These are phyloP conservation scores for Naganishia vaughanmartiniae DNA, from an alignment of 768 basidiomycete genomes.

Conservation along the genomic window DNA sequence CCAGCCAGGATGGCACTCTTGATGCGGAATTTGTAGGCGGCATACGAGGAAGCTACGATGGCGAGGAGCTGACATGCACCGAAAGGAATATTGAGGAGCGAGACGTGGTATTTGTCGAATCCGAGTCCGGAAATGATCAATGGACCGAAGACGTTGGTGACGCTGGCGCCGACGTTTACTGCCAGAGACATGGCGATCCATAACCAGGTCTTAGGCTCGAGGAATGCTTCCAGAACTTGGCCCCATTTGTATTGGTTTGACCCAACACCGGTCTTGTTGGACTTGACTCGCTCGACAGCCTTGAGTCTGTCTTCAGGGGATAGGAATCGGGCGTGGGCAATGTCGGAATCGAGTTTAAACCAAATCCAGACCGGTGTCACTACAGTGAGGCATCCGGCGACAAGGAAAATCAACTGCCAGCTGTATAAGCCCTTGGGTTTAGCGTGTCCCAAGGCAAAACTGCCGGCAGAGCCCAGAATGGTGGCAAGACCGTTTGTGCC, in stretches of 20 bases:
- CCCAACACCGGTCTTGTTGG: constrained; percentile 50
- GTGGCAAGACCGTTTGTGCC: constrained; percentile 47
- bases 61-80: constrained; percentile 44
- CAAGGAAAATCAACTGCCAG: constrained; percentile 48
- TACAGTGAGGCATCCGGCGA: constrained; percentile 44
- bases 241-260: constrained; percentile 46
- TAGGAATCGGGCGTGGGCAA: constrained; percentile 44
- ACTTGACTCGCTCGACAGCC: constrained; percentile 47
- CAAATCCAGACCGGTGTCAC: constrained; percentile 44
- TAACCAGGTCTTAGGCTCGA: constrained; percentile 43
- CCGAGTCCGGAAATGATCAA: constrained; percentile 53
- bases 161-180: constrained; percentile 46
- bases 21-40: constrained; percentile 38
- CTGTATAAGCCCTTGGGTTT: constrained; percentile 34
- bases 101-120: constrained; percentile 33
- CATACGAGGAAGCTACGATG: constrained; percentile 40
- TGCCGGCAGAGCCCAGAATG: constrained; percentile 36
- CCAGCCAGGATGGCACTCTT: constrained; percentile 40
- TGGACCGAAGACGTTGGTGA: constrained; percentile 53
- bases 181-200: constrained; percentile 50
- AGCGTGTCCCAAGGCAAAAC: constrained; percentile 41
- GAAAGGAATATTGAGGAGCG: constrained; percentile 44
- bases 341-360: constrained; percentile 40
- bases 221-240: constrained; percentile 41
- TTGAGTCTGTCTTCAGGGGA: constrained; percentile 41